Evolutionary conservation across 106 monocot genomes (phyloP), one percentile per base, ranked within the genome.

Genomic region (Narthecium ossifragum): DNA sequence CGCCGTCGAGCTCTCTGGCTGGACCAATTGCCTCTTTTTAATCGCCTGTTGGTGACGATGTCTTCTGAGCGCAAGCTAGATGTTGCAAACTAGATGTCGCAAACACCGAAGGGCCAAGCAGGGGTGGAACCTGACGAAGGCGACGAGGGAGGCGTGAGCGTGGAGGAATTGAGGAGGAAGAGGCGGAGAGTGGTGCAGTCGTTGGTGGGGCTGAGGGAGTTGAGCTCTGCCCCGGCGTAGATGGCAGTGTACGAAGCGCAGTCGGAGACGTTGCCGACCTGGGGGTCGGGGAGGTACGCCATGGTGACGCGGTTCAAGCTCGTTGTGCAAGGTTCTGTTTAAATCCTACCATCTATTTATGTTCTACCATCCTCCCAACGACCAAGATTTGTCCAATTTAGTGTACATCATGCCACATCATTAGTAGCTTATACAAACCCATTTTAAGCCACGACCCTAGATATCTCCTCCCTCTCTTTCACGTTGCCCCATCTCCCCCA

Each of bases 261-360:
- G 31, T 62, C 34, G 51, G 86, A 75, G 72, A 84, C 75, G 63
- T 96, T 96, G 39, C 72, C 55, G 36, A 31, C 0, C 8, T 73
- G 67, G 0, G 77, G 70, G 41, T 80, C 85, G 24, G 73, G 25
- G 51, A 96, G 83, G 53, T 83, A 83, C 43, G 54, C 17, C 37
- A 76, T 63, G 20, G 69, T 75, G 57, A 85, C 34, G 36, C 70
- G 62, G 46, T 26, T 70, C 28, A 90, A 55, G 55, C 58, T 64
- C 64, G 78, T 59, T 57, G 72, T 86, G 67, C 94, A 96, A 59
- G 77, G 47, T n/a, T n/a, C n/a, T n/a, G n/a, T n/a, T n/a, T n/a
- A n/a, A n/a, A n/a, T n/a, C n/a, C n/a, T n/a, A n/a, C n/a, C n/a
- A n/a, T n/a, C n/a, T n/a, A n/a, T n/a, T n/a, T n/a, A n/a, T n/a